Evolutionary conservation across 768 basidiomycete species (phyloP).

Genomic region (Serendipita indica): DNA sequence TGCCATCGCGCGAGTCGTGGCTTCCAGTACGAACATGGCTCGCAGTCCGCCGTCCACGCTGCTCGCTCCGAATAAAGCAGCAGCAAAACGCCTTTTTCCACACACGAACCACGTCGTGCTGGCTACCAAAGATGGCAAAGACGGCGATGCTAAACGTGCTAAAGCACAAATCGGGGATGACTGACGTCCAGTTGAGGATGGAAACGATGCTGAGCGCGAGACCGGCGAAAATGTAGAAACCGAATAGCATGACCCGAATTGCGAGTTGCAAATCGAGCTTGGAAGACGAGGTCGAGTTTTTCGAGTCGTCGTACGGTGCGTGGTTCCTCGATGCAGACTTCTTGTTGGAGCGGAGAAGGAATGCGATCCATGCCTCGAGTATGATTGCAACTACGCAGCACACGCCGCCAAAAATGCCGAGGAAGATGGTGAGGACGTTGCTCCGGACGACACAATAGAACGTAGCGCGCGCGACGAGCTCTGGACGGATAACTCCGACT

Average conservation of each 20-base stretch:
- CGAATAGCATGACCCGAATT: constrained; percentile 10
- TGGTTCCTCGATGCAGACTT: neutral
- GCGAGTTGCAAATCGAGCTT: constrained; percentile 9
- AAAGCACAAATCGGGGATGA: constrained; percentile 8
- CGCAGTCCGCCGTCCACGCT: neutral
- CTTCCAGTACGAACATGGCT: constrained; percentile 5
- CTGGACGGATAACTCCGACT: neutral
- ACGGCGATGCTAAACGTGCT: constrained; percentile 6
- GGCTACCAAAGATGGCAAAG: constrained; percentile 10
- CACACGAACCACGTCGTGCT: constrained; percentile 4
- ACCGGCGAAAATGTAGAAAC: constrained; percentile 11
- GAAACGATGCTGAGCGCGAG: constrained; percentile 6
- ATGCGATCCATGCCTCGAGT: constrained; percentile 7
- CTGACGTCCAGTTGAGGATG: constrained; percentile 7
- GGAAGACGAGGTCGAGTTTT: neutral
- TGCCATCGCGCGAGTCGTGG: neutral
- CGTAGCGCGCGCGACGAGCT: constrained; percentile 1
- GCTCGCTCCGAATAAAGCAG: neutral
- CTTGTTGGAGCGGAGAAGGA: constrained; percentile 3
- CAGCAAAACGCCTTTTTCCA: constrained; percentile 9
- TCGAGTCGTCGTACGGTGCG: neutral
- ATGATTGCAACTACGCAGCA: constrained; percentile 1
- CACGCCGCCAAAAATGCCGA: neutral
- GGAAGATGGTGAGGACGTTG: neutral
- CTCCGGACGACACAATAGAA: constrained; percentile 10